phyloP scores from a whole-genome alignment of 345 rosid genomes.

The Citrus australasica region DNA sequence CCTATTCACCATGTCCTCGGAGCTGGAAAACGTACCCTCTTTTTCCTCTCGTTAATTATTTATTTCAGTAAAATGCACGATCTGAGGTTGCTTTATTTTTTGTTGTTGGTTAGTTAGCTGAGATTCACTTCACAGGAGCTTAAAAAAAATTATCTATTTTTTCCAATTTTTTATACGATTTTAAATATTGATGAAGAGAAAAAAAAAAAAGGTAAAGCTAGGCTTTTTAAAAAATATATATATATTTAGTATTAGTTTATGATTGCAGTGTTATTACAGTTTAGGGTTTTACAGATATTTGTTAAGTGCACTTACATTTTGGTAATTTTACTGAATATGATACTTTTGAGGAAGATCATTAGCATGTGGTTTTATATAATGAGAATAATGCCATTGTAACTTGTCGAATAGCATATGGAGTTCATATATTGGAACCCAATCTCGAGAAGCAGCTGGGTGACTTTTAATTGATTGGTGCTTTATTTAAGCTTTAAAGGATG shows the following conservation, averaged over 20 bases:
- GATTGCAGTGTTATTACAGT: neutral
- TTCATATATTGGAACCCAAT: neutral
- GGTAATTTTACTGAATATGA: neutral
- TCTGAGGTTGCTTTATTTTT: neutral
- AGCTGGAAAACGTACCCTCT: conserved; percentile 74
- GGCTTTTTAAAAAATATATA: too few relatives aligned
- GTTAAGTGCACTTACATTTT: neutral
- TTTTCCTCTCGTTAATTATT: neutral
- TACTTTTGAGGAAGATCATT: too few relatives aligned
- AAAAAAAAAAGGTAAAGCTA: too few relatives aligned
- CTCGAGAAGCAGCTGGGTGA: too few relatives aligned
- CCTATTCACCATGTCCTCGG: conserved; percentile 90
- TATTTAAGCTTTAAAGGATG: neutral
- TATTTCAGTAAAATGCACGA: neutral
- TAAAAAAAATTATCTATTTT: neutral
- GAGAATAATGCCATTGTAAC: neutral
- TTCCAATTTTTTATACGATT: neutral
- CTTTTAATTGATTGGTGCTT: too few relatives aligned
- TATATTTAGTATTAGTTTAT: neutral
- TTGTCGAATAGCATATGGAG: neutral
- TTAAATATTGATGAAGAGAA: too few relatives aligned
- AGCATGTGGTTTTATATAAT: neutral
- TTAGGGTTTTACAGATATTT: neutral
- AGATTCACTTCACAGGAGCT: neutral
- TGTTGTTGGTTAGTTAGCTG: neutral